A percentile compares a stretch with the other conserved stretches of the same genome.
phyloP scores from a whole-genome alignment of 352 stramenopile genomes.

The Phytophthora crassamura region DNA sequence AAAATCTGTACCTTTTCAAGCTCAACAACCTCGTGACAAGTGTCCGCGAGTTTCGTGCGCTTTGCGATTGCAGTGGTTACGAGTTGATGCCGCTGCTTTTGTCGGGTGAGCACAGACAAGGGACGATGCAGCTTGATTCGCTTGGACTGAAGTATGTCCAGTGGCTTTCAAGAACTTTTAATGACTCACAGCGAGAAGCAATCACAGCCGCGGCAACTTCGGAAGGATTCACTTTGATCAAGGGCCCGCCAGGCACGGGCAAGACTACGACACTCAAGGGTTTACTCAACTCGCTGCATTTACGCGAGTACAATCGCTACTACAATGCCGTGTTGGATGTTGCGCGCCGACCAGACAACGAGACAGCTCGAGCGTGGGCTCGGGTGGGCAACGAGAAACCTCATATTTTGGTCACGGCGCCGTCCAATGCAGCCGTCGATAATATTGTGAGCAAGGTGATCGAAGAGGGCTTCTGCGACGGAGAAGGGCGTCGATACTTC shows the following conservation, averaged over 20 bases:
- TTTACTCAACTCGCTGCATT: conserved; percentile 92
- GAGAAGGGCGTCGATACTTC: conserved; percentile 93
- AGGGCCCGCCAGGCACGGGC: conserved; percentile 89
- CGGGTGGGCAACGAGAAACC: conserved; percentile 90
- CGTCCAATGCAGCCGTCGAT: conserved; percentile 96
- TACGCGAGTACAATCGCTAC: conserved; percentile 93
- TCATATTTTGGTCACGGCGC: conserved; percentile 93
- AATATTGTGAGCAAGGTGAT: conserved; percentile 98
- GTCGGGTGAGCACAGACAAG: conserved; percentile 69
- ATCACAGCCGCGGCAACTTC: conserved; percentile 89
- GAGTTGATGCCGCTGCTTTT: conserved; percentile 78
- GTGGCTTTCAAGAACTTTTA: conserved; percentile 85
- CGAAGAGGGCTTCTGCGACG: conserved; percentile 95
- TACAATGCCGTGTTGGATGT: conserved; percentile 91
- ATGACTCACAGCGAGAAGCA: conserved; percentile 90
- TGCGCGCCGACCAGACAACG: conserved; percentile 73
- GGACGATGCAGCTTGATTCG: conserved; percentile 83
- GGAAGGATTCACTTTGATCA: conserved; percentile 93
- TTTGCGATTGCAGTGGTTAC: conserved; percentile 87
- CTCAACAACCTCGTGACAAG: conserved; percentile 91
- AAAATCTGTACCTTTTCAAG: conserved; percentile 80
- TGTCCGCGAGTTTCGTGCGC: conserved; percentile 85
- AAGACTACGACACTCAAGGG: conserved; percentile 94
- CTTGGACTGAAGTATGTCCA: conserved; percentile 82
- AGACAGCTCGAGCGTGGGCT: conserved; percentile 86